Base-by-base conservation (phyloP, 1,284 basidiomycete species). In the Apiotrichum domesticum region DNA sequence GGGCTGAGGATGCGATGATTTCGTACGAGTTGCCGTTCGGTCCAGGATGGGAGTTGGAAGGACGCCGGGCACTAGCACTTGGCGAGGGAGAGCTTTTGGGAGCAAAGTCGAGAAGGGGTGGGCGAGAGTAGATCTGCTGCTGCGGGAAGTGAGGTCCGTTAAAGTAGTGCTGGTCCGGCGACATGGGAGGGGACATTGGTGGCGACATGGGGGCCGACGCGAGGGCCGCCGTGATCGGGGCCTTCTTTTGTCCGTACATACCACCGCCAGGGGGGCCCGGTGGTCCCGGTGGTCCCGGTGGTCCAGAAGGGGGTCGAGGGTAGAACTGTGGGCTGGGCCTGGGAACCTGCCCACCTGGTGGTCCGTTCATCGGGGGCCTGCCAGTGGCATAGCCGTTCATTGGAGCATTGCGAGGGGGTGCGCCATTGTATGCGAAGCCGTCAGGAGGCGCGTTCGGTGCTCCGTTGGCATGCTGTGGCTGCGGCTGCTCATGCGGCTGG, bases 121-220 rank as follows among this genome's bases (percentile, higher is more conserved):
- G 60, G 3, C 60, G 56, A 21, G 60, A 54, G 40, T 62, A 62
- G 14, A 34, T 39, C 46, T 61, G 59, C 32, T 53, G 51, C 3
- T 50, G 54, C 43, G 40, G 7, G 35, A 46, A 47, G n/a, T 46
- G 41, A 11, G 50, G 50, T 14, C 50, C 50, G 34, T 34, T 43
- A 14, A 51, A 51, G 41, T 51, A 51, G 48, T 3, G 42, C n/a
- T 21, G 32, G 39, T 54, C 34, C 13, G 52, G 52, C 3, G 56
- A 54, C 33, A 42, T 47, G 10, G 58, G 58, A 6, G 58, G 58
- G 6, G 58, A 59, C 14, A 56, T 43, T 7, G 50, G 33, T 0
- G 54, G 46, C 3, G 57, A 34, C 41, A 37, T 40, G 4, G 58
- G 58, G 2, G 47, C 14, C 2, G 33, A 13, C 1, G 50, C 50